Evolutionary conservation across 2,329 filamentous ascomycete species (phyloP).

Genomic region (Herpotrichia juniperi): DNA sequence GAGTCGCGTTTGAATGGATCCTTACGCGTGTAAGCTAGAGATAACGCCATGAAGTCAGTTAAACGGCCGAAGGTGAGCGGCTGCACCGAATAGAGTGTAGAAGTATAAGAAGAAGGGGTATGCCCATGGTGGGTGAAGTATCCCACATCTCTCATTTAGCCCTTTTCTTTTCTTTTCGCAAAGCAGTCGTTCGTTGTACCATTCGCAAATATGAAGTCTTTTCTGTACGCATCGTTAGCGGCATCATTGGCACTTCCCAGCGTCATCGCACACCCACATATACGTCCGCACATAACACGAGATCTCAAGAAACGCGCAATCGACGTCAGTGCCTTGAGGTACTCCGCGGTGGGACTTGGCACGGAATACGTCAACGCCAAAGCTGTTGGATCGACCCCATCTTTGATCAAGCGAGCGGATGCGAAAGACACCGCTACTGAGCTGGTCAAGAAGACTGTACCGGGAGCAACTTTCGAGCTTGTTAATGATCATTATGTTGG

Average conservation of each 20-base stretch:
- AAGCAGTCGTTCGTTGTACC: not conserved
- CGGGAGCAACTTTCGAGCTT: slow-evolving; percentile 55
- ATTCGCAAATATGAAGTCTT: not conserved
- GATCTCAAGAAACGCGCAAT: slow-evolving; percentile 16
- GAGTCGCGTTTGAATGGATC: not conserved
- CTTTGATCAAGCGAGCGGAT: slow-evolving; percentile 29
- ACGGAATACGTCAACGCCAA: slow-evolving; percentile 25
- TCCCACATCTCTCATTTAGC: not conserved
- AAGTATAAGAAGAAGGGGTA: not conserved
- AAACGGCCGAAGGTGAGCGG: no score
- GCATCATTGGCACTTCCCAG: not conserved
- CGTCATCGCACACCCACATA: not conserved
- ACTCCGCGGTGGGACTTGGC: slow-evolving; percentile 22
- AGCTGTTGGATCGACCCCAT: slow-evolving; percentile 22
- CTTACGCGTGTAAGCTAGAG: not conserved
- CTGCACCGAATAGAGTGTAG: not conserved
- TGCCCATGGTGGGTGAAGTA: not conserved
- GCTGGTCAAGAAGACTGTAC: slow-evolving; percentile 40
- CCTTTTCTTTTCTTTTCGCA: not conserved
- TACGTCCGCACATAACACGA: not conserved
- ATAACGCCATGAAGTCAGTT: not conserved
- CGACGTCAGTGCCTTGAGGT: slow-evolving; percentile 39
- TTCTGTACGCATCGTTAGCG: not conserved
- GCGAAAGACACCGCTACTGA: slow-evolving; percentile 39
- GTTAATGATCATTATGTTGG: slow-evolving; percentile 61